Base-by-base conservation (phyloP, 2,329 filamentous ascomycete species). In the Claviceps sp. region DNA sequence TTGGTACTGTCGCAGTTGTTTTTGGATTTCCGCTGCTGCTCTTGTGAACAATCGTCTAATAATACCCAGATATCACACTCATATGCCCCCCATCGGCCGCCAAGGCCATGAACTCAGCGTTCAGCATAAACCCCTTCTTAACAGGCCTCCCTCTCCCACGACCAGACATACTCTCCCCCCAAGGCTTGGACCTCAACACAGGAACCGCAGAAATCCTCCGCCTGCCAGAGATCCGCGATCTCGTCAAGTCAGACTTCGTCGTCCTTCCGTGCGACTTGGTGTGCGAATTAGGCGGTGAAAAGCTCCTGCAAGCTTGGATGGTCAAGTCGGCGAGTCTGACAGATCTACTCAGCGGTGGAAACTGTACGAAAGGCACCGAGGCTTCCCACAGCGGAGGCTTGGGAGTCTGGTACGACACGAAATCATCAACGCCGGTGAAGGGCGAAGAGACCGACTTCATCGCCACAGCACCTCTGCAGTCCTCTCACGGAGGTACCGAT, bases 401-500 rank as follows among this genome's bases (percentile, higher is more conserved):
- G 40, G 85, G 86, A 5, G 86, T 98, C 1, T 97, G 87, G 82
- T 97, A 96, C 66, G 81, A 91, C 61, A 95, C 89, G 1, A 88
- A 88, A 63, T 68, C 72, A 2, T 84, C 85, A 55, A 82, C 81
- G 5, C 81, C 82, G 38, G 78, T 91, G 56, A 97, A 96, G 70
- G 85, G 85, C 46, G 89, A 96, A 65, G 89, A 95, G 65, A 93
- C 89, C 2, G 91, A 97, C 63, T 96, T 96, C 64, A 79, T 96
- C 60, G 87, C 85, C 8, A 89, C 87, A 1, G 78, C 85, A 0
- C 81, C 86, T 3, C 70, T 93, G 5, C 71, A 81, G 3, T 62
- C 73, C 4, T 73, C 81, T 9, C 74, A 80, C 0, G 52, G 60
- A 4, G 58, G 59, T 2, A 55, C 62, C 16, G 64, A 67, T 1